These are phyloP conservation scores for Podospora sp. DNA, from an alignment of 495 filamentous ascomycete species.

Conservation along the genomic window DNA sequence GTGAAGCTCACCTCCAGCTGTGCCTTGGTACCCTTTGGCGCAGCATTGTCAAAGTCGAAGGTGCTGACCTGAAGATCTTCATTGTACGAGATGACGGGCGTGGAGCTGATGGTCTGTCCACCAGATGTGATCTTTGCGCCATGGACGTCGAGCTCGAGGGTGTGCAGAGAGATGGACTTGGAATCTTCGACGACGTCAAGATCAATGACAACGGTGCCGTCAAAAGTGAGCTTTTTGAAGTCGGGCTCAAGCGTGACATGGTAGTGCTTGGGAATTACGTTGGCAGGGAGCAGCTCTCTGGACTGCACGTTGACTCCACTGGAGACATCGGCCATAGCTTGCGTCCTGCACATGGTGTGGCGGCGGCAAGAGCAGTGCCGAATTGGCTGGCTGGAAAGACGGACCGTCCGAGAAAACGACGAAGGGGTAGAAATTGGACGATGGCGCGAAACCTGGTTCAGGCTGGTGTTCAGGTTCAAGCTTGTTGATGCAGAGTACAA, in stretches of 20 bases:
- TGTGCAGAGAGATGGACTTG: constrained; percentile 84
- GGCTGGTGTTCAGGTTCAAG: constrained; percentile 7
- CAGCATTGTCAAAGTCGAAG: constrained; percentile 61
- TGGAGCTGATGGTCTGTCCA: constrained; percentile 51
- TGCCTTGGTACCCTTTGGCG: constrained; percentile 62
- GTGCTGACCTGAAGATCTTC: constrained; percentile 65
- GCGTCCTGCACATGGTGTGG: constrained; percentile 59
- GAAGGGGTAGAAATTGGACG: constrained; percentile 5
- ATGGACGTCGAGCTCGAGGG: constrained; percentile 82
- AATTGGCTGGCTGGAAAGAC: constrained; percentile 34
- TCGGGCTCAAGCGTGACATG: constrained; percentile 74
- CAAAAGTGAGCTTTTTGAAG: constrained; percentile 68
- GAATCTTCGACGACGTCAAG: constrained; percentile 86
- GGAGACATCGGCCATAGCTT: constrained; percentile 44
- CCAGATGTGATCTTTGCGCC: constrained; percentile 65
- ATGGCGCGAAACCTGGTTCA: background rate
- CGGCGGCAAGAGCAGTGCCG: constrained; percentile 56
- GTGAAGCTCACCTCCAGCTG: constrained; percentile 68
- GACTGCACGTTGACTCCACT: constrained; percentile 51
- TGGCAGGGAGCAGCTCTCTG: constrained; percentile 64
- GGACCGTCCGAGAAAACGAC: constrained; percentile 20
- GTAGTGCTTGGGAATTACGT: constrained; percentile 69
- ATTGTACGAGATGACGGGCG: constrained; percentile 61
- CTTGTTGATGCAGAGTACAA: constrained; percentile 27
- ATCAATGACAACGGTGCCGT: constrained; percentile 68